Evolutionary conservation across 352 stramenopile species (phyloP), one percentile per base, ranked within the genome.

Genomic region (Pythium diclinum): DNA sequence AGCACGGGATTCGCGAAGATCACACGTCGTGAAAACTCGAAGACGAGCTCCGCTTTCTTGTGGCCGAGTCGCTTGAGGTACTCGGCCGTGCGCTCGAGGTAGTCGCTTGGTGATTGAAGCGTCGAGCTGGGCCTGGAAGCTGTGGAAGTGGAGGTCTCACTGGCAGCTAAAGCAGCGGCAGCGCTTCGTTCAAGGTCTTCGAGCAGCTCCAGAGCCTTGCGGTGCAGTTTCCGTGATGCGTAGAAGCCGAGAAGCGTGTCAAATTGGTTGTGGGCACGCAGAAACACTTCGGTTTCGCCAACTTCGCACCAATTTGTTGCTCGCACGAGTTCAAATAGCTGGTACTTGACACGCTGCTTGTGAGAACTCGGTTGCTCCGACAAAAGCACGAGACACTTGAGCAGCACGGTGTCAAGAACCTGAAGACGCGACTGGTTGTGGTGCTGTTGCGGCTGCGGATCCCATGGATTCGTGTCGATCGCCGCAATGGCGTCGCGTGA

Each of bases 371-470:
- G 33, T 28, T 81, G 78, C 61, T 89, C 77, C 13, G 75, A 68
- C 33, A 90, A 73, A 23, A 92, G 61, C 17, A 91, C 84, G n/a
- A 92, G 73, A 55, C 81, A 88, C 68, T 95, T 95, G 32, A 95
- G 70, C 2, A 93, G 61, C 47, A 95, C 87, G 2, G 86, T 93
- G 60, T 95, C 86, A 25, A 92, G 78, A 13, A 93, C 51, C 38
- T 87, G 77, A 25, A 89, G 52, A 2, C 70, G 67, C 7, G 71
- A 48, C 0, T 67, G 42, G 25, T 67, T 46, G 0, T 68, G 42
- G 8, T 67, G 64, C 17, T 73, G 44, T 0, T 63, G 30, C 33
- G 64, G 28, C 2, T 65, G 62, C 16, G 56, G 38, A 40, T 54
- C 14, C 19, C 53, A 56, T 6, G 10, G 44, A 16, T 67, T 40